phyloP scores from a whole-genome alignment of 768 basidiomycete species.

The Boletellus sp. region DNA sequence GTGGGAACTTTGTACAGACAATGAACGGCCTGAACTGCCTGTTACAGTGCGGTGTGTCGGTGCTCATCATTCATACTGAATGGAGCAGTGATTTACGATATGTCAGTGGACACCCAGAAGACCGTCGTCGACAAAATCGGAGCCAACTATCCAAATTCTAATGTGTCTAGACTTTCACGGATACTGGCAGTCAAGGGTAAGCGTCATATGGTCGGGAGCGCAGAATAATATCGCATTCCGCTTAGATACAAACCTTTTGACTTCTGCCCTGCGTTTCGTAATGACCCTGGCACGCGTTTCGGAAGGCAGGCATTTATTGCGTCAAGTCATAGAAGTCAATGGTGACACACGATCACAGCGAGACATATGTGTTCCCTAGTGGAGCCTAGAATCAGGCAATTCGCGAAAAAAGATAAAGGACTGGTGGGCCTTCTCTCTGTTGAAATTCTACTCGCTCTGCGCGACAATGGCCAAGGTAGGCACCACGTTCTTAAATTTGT shows the following conservation, averaged over 20 bases:
- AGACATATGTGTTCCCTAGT: constrained; percentile 1
- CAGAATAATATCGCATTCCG: neutral
- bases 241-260: constrained; percentile 5
- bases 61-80: neutral
- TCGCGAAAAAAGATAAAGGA: constrained; percentile 7
- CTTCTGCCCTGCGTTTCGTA: constrained; percentile 13
- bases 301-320: constrained; percentile 7
- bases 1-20: constrained; percentile 11
- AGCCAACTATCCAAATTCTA: neutral
- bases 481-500: neutral
- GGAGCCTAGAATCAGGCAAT: constrained; percentile 8
- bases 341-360: neutral
- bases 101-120: constrained; percentile 11
- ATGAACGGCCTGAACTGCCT: constrained; percentile 20
- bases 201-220: neutral
- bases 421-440: constrained; percentile 19
- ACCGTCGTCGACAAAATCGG: constrained; percentile 8
- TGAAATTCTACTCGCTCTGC: constrained; percentile 14
- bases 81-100: neutral
- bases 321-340: neutral
- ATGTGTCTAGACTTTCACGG: constrained; percentile 8
- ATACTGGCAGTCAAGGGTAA: constrained; percentile 13
- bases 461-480: neutral
- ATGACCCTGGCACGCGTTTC: constrained; percentile 10
- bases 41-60: constrained; percentile 12